These are phyloP conservation scores for Fraxinus cuspidata DNA, from an alignment of 257 asterid genomes.

Conservation along the genomic window DNA sequence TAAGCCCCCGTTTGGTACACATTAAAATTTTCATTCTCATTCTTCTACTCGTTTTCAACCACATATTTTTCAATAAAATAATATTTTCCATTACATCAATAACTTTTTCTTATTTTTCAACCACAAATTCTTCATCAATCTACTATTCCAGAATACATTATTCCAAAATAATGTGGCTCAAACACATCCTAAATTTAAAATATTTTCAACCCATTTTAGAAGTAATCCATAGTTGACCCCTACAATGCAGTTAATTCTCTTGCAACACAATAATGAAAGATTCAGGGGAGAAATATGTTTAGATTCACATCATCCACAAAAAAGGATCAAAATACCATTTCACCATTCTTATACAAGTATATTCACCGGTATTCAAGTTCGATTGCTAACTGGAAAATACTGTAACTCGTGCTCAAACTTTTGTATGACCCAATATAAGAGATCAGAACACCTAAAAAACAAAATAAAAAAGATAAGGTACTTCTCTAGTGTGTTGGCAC, in stretches of 20 bases:
- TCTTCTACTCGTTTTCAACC: too few relatives aligned
- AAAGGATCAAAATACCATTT: background rate
- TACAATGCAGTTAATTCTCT: background rate
- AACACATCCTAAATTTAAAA: background rate
- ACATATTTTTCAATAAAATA: too few relatives aligned
- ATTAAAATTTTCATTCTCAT: too few relatives aligned
- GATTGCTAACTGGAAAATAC: background rate
- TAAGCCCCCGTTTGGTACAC: too few relatives aligned
- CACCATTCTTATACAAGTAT: background rate
- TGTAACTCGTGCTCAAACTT: background rate
- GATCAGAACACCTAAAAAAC: background rate
- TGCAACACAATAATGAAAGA: background rate
- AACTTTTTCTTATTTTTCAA: too few relatives aligned
- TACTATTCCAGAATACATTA: too few relatives aligned
- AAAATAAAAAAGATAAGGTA: background rate
- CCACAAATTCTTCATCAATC: too few relatives aligned
- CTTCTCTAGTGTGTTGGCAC: background rate
- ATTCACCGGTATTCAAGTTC: background rate
- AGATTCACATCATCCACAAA: background rate
- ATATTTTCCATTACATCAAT: too few relatives aligned
- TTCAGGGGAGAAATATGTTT: background rate
- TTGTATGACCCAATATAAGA: background rate
- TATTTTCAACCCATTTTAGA: background rate
- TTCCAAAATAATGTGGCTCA: too few relatives aligned
- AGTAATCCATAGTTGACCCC: background rate